These are phyloP conservation scores for Fusarium drepaniforme DNA, from an alignment of 2,329 filamentous ascomycete genomes.

Conservation along the genomic window DNA sequence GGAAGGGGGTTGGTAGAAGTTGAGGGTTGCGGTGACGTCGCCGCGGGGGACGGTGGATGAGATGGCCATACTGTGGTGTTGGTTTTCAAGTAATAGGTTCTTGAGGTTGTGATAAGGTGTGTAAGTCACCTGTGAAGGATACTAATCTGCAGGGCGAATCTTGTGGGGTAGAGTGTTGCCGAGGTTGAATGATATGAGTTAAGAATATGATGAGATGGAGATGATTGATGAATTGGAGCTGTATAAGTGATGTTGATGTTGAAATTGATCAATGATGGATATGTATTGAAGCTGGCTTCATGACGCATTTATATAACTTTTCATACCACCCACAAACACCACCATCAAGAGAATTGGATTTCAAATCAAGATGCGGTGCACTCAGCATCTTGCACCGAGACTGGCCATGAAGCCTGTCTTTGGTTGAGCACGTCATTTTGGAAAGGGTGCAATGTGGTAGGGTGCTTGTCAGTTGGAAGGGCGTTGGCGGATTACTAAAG, in stretches of 20 bases:
- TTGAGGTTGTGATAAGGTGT: background rate
- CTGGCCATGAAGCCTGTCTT: conserved; percentile 29
- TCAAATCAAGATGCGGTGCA: conserved; percentile 42
- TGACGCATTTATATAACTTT: conserved; percentile 33
- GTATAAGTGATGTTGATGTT: background rate
- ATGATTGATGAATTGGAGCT: background rate
- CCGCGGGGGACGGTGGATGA: conserved; percentile 65
- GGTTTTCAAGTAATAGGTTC: background rate
- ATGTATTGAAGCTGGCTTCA: conserved; percentile 11
- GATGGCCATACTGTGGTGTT: conserved; percentile 53
- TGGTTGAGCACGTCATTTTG: conserved; percentile 42
- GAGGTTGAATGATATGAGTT: conserved; percentile 7
- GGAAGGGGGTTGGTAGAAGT: conserved; percentile 73
- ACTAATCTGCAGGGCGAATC: background rate
- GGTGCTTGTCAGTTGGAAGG: conserved; percentile 37
- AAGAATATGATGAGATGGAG: background rate
- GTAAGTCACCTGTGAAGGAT: background rate
- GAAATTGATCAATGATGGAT: conserved; percentile 6
- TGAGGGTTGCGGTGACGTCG: conserved; percentile 70
- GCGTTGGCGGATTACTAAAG: conserved; percentile 41
- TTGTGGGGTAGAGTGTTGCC: background rate
- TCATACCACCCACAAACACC: conserved; percentile 5
- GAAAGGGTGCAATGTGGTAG: conserved; percentile 29
- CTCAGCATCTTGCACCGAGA: conserved; percentile 27
- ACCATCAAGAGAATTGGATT: conserved; percentile 36